Conservation (phyloP, 2,329 filamentous ascomycete genomes). For the Ophiostoma sp. region DNA sequence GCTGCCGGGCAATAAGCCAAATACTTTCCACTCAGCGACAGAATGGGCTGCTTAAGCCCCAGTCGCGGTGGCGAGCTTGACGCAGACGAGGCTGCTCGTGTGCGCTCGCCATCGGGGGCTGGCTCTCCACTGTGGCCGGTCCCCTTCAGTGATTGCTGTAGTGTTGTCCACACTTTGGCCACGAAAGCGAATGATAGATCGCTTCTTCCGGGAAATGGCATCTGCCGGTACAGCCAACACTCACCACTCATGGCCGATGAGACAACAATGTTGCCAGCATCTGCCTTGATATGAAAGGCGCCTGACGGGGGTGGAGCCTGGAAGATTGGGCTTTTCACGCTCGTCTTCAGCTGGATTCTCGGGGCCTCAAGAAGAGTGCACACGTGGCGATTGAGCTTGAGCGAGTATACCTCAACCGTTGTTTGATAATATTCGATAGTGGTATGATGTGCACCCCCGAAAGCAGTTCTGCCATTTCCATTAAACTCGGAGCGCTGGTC, state of each 20-base stretch:
- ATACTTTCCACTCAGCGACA: constrained; percentile 68
- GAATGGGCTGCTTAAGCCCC: constrained; percentile 55
- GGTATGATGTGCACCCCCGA: constrained; percentile 24
- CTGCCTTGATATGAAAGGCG: constrained; percentile 66
- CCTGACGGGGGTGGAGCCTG: constrained; percentile 65
- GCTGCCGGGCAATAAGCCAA: constrained; percentile 69
- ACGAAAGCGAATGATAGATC: constrained; percentile 57
- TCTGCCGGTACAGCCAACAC: constrained; percentile 67
- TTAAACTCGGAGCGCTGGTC: constrained; percentile 27
- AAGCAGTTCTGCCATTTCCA: not conserved
- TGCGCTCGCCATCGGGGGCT: constrained; percentile 38
- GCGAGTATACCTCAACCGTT: constrained; percentile 80
- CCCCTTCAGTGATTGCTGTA: constrained; percentile 57
- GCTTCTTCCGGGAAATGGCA: constrained; percentile 39
- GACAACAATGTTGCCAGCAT: constrained; percentile 64
- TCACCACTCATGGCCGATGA: constrained; percentile 81
- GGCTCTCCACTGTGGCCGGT: constrained; percentile 33
- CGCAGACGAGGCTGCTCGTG: constrained; percentile 30
- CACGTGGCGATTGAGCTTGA: constrained; percentile 66
- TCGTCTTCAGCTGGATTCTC: constrained; percentile 52
- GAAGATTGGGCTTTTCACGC: constrained; percentile 58
- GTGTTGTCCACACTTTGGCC: constrained; percentile 86
- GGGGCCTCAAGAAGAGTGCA: constrained; percentile 69
- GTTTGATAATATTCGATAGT: constrained; percentile 68
- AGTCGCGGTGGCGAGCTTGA: constrained; percentile 38